phyloP scores from a whole-genome alignment of 768 basidiomycete genomes.

The Boletus subparvulus region DNA sequence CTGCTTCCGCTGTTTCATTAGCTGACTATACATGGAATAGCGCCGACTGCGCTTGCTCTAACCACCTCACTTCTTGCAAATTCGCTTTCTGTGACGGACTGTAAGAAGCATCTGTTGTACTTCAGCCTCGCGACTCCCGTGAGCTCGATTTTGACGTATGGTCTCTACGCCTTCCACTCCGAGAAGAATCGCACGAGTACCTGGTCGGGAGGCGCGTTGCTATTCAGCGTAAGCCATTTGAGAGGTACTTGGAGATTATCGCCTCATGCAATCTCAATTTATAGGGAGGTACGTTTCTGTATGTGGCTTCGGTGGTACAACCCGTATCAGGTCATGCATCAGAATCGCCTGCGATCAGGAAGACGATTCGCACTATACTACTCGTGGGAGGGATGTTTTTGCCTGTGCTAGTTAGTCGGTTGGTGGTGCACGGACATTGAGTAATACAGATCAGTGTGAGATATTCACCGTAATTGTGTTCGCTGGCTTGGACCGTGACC shows the following conservation, averaged over 20 bases:
- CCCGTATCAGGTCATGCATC: slow-evolving; percentile 55
- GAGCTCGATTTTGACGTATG: slow-evolving; percentile 76
- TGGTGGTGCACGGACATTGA: slow-evolving; percentile 63
- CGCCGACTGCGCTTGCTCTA: slow-evolving; percentile 88
- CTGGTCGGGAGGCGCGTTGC: slow-evolving; percentile 74
- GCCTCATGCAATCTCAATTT: neutral
- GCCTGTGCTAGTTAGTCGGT: slow-evolving; percentile 57
- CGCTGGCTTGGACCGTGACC: neutral
- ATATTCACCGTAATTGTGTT: neutral
- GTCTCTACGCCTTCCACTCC: slow-evolving; percentile 52
- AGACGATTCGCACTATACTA: slow-evolving; percentile 47
- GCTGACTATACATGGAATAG: slow-evolving; percentile 41
- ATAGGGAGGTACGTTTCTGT: slow-evolving; percentile 91
- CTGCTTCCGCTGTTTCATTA: neutral
- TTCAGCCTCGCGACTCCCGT: slow-evolving; percentile 87
- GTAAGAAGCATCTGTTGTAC: slow-evolving; percentile 69
- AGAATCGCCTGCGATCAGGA: slow-evolving; percentile 37
- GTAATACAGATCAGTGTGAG: neutral
- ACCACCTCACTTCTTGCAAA: slow-evolving; percentile 82
- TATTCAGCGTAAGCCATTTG: slow-evolving; percentile 69
- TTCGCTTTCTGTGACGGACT: slow-evolving; percentile 63
- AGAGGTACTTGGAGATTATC: neutral
- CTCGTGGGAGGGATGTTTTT: slow-evolving; percentile 69
- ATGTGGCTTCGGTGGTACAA: slow-evolving; percentile 90
- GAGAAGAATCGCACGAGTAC: slow-evolving; percentile 38